Evolutionary conservation across 1,284 basidiomycete genomes (phyloP).

Genomic region (Trametes versicolor): DNA sequence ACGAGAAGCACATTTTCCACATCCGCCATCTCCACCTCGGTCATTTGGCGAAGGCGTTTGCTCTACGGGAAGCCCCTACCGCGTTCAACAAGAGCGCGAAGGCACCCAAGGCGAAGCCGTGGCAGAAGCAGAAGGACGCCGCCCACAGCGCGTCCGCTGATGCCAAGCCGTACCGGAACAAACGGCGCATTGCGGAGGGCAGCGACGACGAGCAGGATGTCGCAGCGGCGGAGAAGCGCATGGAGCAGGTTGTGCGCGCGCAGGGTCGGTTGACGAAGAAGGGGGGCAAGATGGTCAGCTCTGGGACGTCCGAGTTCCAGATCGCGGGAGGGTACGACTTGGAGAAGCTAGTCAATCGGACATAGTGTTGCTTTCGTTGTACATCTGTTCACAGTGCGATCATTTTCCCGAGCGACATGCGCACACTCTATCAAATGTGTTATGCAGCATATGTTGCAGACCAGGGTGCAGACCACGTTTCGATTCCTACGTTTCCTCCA

Average conservation of each 20-base stretch:
- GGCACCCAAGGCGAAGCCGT: constrained; percentile 31
- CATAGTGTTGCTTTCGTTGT: constrained; percentile 21
- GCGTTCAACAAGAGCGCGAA: constrained; percentile 54
- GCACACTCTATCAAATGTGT: neutral
- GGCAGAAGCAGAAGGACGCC: constrained; percentile 28
- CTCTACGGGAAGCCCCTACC: constrained; percentile 91
- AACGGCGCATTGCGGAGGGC: constrained; percentile 30
- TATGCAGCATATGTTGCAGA: no score
- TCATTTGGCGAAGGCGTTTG: constrained; percentile 97
- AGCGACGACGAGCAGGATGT: constrained; percentile 58
- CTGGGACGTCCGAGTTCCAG: constrained; percentile 85
- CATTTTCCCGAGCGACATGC: neutral
- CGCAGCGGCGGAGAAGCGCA: constrained; percentile 80
- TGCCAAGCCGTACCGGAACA: constrained; percentile 35
- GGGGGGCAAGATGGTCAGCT: constrained; percentile 81
- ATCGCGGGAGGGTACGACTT: constrained; percentile 74
- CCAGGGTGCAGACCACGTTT: no score
- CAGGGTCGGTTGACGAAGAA: constrained; percentile 88
- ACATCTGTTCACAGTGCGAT: neutral
- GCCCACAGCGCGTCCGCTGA: constrained; percentile 28
- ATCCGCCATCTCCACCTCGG: constrained; percentile 94
- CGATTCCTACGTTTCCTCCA: no score
- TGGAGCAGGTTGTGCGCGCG: constrained; percentile 88
- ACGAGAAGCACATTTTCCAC: constrained; percentile 97
- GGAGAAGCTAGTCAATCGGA: constrained; percentile 66